Evolutionary conservation across 305 asterid genomes (phyloP).

Genomic region (Fraxinus platypoda): DNA sequence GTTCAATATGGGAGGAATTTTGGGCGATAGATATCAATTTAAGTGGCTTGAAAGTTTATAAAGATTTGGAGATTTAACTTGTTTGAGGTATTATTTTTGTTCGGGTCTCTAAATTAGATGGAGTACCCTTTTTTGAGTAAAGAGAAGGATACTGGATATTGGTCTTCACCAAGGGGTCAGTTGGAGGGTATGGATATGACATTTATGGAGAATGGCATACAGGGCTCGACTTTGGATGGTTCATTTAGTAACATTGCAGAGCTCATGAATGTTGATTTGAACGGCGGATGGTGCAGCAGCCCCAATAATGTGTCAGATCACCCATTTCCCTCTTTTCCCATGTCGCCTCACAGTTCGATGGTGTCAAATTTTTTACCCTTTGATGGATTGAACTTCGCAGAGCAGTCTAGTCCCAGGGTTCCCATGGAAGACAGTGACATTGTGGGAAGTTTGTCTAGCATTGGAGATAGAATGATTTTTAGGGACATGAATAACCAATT

Average conservation of each 20-base stretch:
- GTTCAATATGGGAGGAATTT: constrained; percentile 31
- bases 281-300: constrained; percentile 66
- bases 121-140: constrained; percentile 42
- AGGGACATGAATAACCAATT: constrained; percentile 37
- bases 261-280: constrained; percentile 53
- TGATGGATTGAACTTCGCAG: constrained; percentile 52
- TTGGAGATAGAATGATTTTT: constrained; percentile 36
- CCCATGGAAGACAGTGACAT: constrained; percentile 35
- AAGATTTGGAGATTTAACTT: constrained; percentile 14
- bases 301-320: constrained; percentile 42
- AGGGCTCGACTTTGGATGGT: constrained; percentile 43
- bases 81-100: constrained; percentile 6
- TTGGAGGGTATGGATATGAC: constrained; percentile 41
- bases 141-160: constrained; percentile 36
- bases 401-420: constrained; percentile 35
- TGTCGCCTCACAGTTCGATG: constrained; percentile 37
- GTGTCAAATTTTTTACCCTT: constrained; percentile 39
- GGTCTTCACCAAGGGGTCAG: constrained; percentile 38
- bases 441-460: constrained; percentile 29
- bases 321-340: constrained; percentile 50
- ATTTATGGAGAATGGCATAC: constrained; percentile 35
- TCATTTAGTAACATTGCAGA: constrained; percentile 45
- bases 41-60: constrained; percentile 21
- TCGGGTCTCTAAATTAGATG: constrained; percentile 32
- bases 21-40: constrained; percentile 15